Base-by-base conservation (phyloP, 495 filamentous ascomycete species). In the Xylaria nigripes region DNA sequence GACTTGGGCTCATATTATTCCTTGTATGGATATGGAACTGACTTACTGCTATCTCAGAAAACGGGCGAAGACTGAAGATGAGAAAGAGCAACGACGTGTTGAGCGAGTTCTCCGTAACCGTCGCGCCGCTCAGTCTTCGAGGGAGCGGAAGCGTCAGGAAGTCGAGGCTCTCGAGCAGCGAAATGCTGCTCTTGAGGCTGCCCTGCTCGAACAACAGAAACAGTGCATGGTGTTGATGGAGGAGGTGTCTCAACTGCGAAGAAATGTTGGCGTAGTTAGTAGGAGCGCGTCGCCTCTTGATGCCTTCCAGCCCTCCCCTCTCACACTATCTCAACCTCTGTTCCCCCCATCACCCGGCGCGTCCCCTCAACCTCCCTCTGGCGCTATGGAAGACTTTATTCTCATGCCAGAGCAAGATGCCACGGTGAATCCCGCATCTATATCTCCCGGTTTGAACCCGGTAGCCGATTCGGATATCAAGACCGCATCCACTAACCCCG, bases 21-120 rank as follows among this genome's bases (percentile, higher is more conserved):
- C 48, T 12, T 18, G 19, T 5, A 41, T 25, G n/a, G n/a, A n/a
- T 41, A 51, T 13, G 55, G 43, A 32, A 48, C 48, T 30, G 42
- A 44, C 32, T 19, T 55, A 48, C 51, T 38, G 21, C 5, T 50
- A 45, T 50, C 34, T 54, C 50, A 92, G 89, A 54, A 98, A 98
- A 81, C 90, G 93, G 55, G 93, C 93, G 62, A 98, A 96, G 81
- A 98, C 93, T 24, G 90, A 95, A 51, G 93, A 95, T 67, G 93
- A 98, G 70, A 98, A 98, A 72, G 93, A 97, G 72, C 93, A 98
- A 71, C 86, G 93, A 44, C 87, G 93, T 48, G 92, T 97, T 60
- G 93, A 98, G 75, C 89, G 93, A 49, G 92, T 98, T 40, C 86
- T 96, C 58, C 84, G 93, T 34, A 98, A 98, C 70, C 89, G 93